Percentiles rank a stretch among this genome's conserved stretches.
These are phyloP conservation scores for Pyrus communis DNA, from an alignment of 306 rosid genomes.

Conservation along the genomic window DNA sequence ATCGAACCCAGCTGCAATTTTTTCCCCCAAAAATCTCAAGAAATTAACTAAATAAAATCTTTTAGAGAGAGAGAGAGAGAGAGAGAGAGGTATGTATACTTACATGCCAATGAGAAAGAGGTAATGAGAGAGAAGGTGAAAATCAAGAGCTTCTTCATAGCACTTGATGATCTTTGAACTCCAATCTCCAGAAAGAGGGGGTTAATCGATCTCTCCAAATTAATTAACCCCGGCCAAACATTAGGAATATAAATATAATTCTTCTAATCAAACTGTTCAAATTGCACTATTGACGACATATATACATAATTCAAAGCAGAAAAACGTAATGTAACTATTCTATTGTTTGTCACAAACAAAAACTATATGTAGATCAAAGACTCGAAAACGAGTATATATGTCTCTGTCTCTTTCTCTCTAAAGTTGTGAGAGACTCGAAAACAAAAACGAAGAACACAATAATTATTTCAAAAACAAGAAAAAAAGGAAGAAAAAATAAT, in stretches of 20 bases:
- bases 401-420: neutral
- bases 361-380: too few relatives aligned
- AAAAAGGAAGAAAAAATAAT: too few relatives aligned
- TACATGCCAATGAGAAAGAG: slow-evolving; percentile 46
- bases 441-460: neutral
- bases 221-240: too few relatives aligned
- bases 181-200: slow-evolving; percentile 5
- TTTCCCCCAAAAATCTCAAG: neutral
- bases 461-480: too few relatives aligned
- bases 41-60: neutral
- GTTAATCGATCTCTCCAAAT: neutral
- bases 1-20: slow-evolving; percentile 62
- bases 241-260: too few relatives aligned
- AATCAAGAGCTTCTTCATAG: neutral
- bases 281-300: too few relatives aligned
- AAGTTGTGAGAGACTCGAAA: neutral
- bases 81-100: neutral
- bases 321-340: too few relatives aligned
- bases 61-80: neutral
- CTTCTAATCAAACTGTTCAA: too few relatives aligned
- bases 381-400: too few relatives aligned
- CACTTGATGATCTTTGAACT: too few relatives aligned
- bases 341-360: too few relatives aligned
- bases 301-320: too few relatives aligned
- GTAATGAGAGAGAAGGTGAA: slow-evolving; percentile 22